phyloP scores from a whole-genome alignment of 805 yeast species.

The Naumovozyma baii region DNA sequence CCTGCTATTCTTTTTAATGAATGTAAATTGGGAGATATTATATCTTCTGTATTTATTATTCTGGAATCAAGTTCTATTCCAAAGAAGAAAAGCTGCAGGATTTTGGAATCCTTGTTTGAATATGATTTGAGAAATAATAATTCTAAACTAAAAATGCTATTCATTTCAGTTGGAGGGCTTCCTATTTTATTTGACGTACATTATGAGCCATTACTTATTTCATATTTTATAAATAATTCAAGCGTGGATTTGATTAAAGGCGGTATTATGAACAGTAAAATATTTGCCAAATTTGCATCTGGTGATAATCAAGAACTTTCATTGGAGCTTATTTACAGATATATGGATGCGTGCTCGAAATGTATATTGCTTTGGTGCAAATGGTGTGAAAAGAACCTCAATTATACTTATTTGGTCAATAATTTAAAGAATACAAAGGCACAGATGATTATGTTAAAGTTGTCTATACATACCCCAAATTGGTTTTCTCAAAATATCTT shows the following conservation, averaged over 20 bases:
- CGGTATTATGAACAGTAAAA: constrained; percentile 17
- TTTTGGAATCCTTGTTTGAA: constrained; percentile 10
- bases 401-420: constrained; percentile 6
- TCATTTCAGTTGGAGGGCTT: constrained; percentile 22
- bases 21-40: constrained; percentile 10
- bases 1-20: constrained; percentile 4
- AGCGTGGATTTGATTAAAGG: constrained; percentile 13
- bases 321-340: constrained; percentile 17
- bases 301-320: constrained; percentile 8
- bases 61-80: background rate
- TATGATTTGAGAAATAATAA: constrained; percentile 16
- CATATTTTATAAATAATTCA: constrained; percentile 1
- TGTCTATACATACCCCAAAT: constrained; percentile 10
- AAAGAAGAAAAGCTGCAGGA: constrained; percentile 1
- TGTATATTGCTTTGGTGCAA: constrained; percentile 20
- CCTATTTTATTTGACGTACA: constrained; percentile 9
- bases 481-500: constrained; percentile 16
- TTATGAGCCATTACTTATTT: constrained; percentile 4
- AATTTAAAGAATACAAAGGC: constrained; percentile 11
- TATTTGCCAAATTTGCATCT: constrained; percentile 6
- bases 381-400: constrained; percentile 20
- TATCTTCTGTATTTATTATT: constrained; percentile 7
- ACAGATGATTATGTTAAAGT: constrained; percentile 19
- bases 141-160: constrained; percentile 13
- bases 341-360: constrained; percentile 10